phyloP scores from a whole-genome alignment of 805 yeast genomes.

The Naumovozyma castellii region DNA sequence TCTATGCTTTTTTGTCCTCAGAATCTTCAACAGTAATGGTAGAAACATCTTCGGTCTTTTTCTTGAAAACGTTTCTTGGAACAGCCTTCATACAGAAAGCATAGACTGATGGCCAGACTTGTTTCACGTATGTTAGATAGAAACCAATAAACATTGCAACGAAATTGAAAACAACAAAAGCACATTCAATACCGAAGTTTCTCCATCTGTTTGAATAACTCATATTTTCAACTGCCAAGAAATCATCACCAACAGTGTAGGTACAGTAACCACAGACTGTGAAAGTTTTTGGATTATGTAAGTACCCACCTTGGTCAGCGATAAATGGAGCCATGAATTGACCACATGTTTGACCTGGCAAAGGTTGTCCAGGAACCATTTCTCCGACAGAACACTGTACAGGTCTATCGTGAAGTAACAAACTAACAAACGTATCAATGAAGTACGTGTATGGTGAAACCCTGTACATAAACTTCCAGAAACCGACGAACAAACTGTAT shows the following conservation, averaged over 20 bases:
- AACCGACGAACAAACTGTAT: constrained; percentile 49
- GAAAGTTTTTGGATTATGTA: constrained; percentile 40
- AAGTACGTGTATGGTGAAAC: constrained; percentile 55
- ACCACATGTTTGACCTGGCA: constrained; percentile 53
- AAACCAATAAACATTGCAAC: constrained; percentile 26
- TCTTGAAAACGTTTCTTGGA: constrained; percentile 2
- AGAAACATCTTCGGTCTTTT: neutral
- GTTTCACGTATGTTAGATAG: constrained; percentile 15
- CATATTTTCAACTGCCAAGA: constrained; percentile 32
- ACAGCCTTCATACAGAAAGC: constrained; percentile 5
- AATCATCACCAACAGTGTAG: constrained; percentile 33
- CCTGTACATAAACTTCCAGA: constrained; percentile 68
- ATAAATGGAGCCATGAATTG: constrained; percentile 41
- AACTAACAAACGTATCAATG: constrained; percentile 41
- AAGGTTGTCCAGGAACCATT: constrained; percentile 42
- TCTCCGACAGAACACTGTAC: constrained; percentile 45
- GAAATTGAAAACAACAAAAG: constrained; percentile 42
- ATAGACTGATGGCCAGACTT: constrained; percentile 12
- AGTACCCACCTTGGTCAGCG: constrained; percentile 41
- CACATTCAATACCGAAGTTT: constrained; percentile 49
- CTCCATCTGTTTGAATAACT: constrained; percentile 45
- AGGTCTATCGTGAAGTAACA: constrained; percentile 39
- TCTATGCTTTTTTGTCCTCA: neutral
- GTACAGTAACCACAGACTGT: constrained; percentile 35
- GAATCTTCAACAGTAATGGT: neutral